Conservation (phyloP, 192 early-diverging fungal species). For the Podila clonocystis region DNA sequence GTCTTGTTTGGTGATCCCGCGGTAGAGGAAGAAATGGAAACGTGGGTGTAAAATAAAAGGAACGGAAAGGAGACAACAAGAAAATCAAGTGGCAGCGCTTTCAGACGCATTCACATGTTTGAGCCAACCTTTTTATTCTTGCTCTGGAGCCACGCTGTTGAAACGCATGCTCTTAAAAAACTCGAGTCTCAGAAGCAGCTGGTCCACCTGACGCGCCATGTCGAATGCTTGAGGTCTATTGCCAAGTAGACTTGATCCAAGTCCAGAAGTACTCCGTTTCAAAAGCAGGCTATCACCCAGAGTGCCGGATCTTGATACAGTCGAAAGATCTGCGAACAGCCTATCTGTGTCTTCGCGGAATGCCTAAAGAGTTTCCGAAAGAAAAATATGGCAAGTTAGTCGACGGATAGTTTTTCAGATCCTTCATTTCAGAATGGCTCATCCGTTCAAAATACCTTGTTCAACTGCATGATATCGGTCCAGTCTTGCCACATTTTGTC, state of each 20-base stretch:
- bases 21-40: too few relatives aligned
- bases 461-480: slow-evolving; percentile 19
- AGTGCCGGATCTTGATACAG: slow-evolving; percentile 22
- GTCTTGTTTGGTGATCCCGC: too few relatives aligned
- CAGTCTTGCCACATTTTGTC: slow-evolving; percentile 43
- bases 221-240: slow-evolving; percentile 24
- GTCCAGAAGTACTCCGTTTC: slow-evolving; percentile 22
- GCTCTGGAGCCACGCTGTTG: not conserved
- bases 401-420: too few relatives aligned
- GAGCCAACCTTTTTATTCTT: not conserved
- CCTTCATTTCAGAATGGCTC: not conserved
- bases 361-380: not conserved
- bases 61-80: not conserved
- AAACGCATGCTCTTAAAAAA: slow-evolving; percentile 46
- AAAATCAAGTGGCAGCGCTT: not conserved
- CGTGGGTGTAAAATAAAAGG: not conserved
- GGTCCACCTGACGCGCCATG: slow-evolving; percentile 34
- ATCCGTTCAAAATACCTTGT: slow-evolving; percentile 11
- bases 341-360: slow-evolving; percentile 24
- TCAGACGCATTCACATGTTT: not conserved
- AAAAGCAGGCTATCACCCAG: slow-evolving; percentile 26
- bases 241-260: slow-evolving; percentile 37
- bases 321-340: slow-evolving; percentile 23
- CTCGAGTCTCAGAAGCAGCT: slow-evolving; percentile 32
- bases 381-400: too few relatives aligned